phyloP scores from a whole-genome alignment of 2,329 filamentous ascomycete genomes.

The Venturiaceae sp. region DNA sequence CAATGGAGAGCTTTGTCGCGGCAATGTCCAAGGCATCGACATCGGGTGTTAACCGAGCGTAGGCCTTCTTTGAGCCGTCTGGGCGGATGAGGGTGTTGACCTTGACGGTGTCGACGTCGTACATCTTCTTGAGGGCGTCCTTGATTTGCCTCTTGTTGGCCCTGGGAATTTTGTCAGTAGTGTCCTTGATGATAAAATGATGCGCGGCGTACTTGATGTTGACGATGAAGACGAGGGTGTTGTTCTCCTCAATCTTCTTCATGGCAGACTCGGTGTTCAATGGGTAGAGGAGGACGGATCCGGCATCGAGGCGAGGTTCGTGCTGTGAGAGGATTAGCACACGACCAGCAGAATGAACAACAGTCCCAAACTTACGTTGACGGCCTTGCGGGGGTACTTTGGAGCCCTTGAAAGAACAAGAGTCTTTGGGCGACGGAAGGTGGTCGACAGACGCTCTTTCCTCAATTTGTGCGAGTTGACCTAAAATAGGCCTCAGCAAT shows the following conservation, averaged over 20 bases:
- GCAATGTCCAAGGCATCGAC: conserved; percentile 99
- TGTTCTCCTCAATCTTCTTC: conserved; percentile 99
- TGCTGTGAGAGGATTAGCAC: conserved; percentile 40
- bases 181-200: not conserved
- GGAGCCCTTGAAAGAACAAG: conserved; percentile 80
- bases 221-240: conserved; percentile 97
- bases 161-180: conserved; percentile 38
- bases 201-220: conserved; percentile 46
- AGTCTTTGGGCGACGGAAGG: conserved; percentile 97
- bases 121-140: conserved; percentile 95
- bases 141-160: conserved; percentile 99
- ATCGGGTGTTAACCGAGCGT: conserved; percentile 87
- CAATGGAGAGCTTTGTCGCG: conserved; percentile 95
- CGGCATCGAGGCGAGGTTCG: conserved; percentile 85
- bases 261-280: conserved; percentile 99
- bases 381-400: conserved; percentile 95
- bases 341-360: not conserved
- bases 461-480: conserved; percentile 74
- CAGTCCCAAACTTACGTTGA: conserved; percentile 28
- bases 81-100: conserved; percentile 99
- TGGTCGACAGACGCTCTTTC: conserved; percentile 85
- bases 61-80: conserved; percentile 98
- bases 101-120: conserved; percentile 97
- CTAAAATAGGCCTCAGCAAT: conserved; percentile 31
- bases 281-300: conserved; percentile 96